These are phyloP conservation scores for Yarrowia sp. DNA, from an alignment of 805 yeast genomes.

Conservation along the genomic window DNA sequence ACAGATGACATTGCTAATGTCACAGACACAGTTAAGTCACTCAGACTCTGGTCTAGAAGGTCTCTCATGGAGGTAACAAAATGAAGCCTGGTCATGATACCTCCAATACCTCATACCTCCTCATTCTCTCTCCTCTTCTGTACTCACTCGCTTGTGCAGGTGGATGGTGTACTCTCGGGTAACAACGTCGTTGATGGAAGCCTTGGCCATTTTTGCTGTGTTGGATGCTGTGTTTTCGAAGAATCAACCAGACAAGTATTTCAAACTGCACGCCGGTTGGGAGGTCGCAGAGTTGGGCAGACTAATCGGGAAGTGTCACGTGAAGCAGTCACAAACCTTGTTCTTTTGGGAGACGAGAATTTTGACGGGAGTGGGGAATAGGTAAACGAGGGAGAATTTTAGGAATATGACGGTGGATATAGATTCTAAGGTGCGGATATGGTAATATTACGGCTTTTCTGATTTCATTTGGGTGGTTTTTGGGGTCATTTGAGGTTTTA, in stretches of 20 bases:
- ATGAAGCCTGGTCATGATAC: too few species aligned
- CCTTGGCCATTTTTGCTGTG: slow-evolving; percentile 46
- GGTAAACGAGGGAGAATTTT: too few species aligned
- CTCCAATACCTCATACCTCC: background rate
- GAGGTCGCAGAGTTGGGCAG: background rate
- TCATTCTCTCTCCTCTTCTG: background rate
- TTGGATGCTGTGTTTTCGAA: slow-evolving; percentile 26
- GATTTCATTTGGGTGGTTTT: too few species aligned
- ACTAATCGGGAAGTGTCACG: slow-evolving; percentile 3
- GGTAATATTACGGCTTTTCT: too few species aligned
- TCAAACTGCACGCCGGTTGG: slow-evolving; percentile 2
- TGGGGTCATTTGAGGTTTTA: too few species aligned
- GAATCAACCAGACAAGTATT: slow-evolving; percentile 17
- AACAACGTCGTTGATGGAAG: slow-evolving; percentile 97
- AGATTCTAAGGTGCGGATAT: too few species aligned
- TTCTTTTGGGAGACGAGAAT: background rate
- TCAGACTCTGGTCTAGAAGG: too few species aligned
- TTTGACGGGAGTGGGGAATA: too few species aligned
- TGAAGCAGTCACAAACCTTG: slow-evolving; percentile 22
- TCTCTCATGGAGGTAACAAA: too few species aligned
- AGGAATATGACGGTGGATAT: too few species aligned
- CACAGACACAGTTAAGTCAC: background rate
- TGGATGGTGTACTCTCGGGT: slow-evolving; percentile 99
- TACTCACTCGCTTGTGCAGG: slow-evolving; percentile 97
- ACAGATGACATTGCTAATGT: background rate